A percentile compares a stretch with the other conserved stretches of the same genome.
phyloP scores from a whole-genome alignment of 139 green algal species.

The Picochlorum sp. region DNA sequence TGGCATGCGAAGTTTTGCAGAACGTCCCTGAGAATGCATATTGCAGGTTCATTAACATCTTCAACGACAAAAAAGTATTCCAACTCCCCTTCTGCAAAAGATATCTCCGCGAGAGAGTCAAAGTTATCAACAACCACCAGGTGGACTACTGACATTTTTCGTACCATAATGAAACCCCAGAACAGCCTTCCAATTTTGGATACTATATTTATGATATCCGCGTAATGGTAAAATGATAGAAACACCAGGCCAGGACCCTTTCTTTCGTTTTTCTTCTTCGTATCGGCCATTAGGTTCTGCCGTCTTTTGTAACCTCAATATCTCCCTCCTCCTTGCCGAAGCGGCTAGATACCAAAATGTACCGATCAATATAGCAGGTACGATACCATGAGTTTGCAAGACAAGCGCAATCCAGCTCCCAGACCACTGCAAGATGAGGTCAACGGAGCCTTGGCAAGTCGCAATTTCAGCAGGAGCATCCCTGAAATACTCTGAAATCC shows the following conservation, averaged over 20 bases:
- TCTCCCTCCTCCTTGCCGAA: slow-evolving; percentile 3
- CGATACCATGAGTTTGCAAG: slow-evolving; percentile 14
- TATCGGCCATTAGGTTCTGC: not conserved
- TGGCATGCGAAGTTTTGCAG: not conserved
- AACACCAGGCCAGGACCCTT: slow-evolving; percentile 29
- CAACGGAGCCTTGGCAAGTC: no score
- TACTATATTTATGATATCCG: slow-evolving; percentile 43
- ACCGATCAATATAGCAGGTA: slow-evolving; percentile 5
- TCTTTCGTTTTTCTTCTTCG: not conserved
- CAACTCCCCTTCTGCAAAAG: slow-evolving; percentile 19
- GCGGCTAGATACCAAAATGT: slow-evolving; percentile 20
- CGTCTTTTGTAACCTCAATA: not conserved
- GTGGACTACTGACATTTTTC: not conserved
- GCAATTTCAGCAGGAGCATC: no score
- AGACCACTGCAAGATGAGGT: no score
- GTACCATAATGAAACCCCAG: slow-evolving; percentile 42
- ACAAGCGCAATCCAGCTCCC: not conserved
- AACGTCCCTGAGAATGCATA: not conserved
- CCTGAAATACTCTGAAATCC: no score
- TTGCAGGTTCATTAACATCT: slow-evolving; percentile 28
- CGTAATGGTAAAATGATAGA: slow-evolving; percentile 58
- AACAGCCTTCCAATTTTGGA: slow-evolving; percentile 49
- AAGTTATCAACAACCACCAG: not conserved
- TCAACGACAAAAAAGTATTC: slow-evolving; percentile 73
- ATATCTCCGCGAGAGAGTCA: not conserved